Percentiles rank a stretch among this genome's conserved stretches.
Conservation (phyloP, 768 basidiomycete genomes). For the Kwoniella europaea region DNA sequence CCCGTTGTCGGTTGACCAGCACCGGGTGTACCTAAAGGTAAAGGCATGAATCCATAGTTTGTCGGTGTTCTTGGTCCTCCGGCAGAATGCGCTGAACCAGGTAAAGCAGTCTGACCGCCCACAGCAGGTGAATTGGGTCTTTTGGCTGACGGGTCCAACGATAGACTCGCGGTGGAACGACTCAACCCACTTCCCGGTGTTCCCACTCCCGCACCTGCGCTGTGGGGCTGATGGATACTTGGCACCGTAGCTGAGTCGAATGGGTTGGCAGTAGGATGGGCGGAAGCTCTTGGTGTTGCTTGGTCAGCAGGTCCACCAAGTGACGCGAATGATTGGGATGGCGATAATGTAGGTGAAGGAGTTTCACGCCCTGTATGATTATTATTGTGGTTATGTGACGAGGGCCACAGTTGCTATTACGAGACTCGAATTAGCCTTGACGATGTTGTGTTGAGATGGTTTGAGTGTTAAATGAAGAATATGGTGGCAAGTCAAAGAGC, state of each 20-base stretch:
- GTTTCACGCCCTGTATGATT: constrained; percentile 27
- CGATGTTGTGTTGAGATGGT: background rate
- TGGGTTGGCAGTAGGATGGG: constrained; percentile 41
- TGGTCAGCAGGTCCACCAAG: constrained; percentile 53
- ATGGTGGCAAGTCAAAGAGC: background rate
- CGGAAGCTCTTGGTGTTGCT: constrained; percentile 53
- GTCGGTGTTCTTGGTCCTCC: constrained; percentile 52
- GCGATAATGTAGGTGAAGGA: constrained; percentile 44
- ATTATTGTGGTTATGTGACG: constrained; percentile 23
- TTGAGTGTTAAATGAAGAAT: background rate
- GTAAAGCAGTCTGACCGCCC: constrained; percentile 1
- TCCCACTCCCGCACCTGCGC: constrained; percentile 6
- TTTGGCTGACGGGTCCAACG: constrained; percentile 33
- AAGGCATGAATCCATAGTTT: constrained; percentile 41
- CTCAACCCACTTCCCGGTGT: constrained; percentile 24
- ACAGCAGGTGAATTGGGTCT: constrained; percentile 31
- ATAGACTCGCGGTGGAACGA: constrained; percentile 36
- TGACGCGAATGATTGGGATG: constrained; percentile 47
- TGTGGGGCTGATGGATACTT: constrained; percentile 7
- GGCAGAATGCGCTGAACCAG: background rate
- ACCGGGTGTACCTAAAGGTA: constrained; percentile 55
- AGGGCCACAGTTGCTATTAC: constrained; percentile 42
- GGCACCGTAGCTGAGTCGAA: constrained; percentile 39
- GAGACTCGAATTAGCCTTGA: background rate
- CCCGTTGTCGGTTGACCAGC: constrained; percentile 53